Evolutionary conservation across 164 flowering plant species (phyloP).

Genomic region (Stephania japonica): DNA sequence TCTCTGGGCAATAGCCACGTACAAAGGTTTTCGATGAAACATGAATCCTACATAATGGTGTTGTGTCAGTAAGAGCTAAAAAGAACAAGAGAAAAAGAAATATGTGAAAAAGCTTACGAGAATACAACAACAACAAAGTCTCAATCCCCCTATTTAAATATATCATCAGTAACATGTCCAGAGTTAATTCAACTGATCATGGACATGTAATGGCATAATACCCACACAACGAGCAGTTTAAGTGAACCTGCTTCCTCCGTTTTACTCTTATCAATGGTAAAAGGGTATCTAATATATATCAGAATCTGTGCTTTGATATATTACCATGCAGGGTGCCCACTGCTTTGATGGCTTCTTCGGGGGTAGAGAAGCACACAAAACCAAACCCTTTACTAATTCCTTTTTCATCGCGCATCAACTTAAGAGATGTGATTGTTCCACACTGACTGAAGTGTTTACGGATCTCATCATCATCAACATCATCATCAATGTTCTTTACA

Average conservation of each 20-base stretch:
- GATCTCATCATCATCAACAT: conserved; percentile 57
- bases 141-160: background rate
- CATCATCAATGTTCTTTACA: conserved; percentile 77
- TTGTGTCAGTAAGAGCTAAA: background rate
- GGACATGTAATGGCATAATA: background rate
- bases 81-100: conserved; percentile 1
- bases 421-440: conserved; percentile 72
- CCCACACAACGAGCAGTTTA: background rate
- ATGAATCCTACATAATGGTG: conserved; percentile 43
- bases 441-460: conserved; percentile 60
- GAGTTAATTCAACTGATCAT: background rate
- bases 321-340: conserved; percentile 64
- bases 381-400: conserved; percentile 85
- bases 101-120: background rate
- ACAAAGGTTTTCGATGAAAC: conserved; percentile 68
- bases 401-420: conserved; percentile 68
- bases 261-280: too few relatives aligned
- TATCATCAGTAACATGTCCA: background rate
- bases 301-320: background rate
- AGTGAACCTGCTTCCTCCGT: too few relatives aligned
- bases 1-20: conserved; percentile 78
- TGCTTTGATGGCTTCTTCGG: conserved; percentile 79
- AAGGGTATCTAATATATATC: too few relatives aligned
- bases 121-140: too few relatives aligned
- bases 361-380: conserved; percentile 79